Conservation (phyloP, 2,329 filamentous ascomycete genomes). For the Neonectria hederae region DNA sequence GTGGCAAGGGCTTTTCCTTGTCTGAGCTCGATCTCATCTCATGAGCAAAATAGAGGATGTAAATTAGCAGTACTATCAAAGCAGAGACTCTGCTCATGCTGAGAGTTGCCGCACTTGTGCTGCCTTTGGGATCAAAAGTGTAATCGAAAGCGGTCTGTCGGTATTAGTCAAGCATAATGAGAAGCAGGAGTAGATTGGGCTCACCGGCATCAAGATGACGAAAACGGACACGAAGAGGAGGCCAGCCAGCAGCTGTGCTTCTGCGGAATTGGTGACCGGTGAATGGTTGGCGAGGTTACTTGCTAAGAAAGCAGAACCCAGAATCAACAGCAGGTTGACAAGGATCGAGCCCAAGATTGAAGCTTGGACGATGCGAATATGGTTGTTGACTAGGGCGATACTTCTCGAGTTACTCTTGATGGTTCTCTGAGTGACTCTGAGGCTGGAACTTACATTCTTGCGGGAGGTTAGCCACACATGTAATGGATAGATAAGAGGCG, state of each 20-base stretch:
- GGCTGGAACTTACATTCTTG: conserved; percentile 47
- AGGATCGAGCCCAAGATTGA: conserved; percentile 80
- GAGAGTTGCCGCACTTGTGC: conserved; percentile 70
- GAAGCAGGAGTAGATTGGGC: neutral
- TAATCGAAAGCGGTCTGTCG: conserved; percentile 53
- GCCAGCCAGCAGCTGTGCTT: conserved; percentile 48
- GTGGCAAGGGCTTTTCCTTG: conserved; percentile 76
- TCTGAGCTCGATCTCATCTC: conserved; percentile 72
- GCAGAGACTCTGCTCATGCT: conserved; percentile 82
- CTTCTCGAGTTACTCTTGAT: conserved; percentile 49
- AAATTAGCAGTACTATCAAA: conserved; percentile 77
- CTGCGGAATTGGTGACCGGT: conserved; percentile 55
- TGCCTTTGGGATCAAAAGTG: conserved; percentile 63
- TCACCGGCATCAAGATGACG: conserved; percentile 50
- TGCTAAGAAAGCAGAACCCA: conserved; percentile 78
- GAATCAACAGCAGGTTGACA: conserved; percentile 78
- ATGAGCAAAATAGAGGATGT: conserved; percentile 78
- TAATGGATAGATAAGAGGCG: neutral
- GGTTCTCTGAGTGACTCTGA: neutral
- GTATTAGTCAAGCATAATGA: neutral
- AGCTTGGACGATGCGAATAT: conserved; percentile 80
- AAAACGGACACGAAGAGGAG: conserved; percentile 52
- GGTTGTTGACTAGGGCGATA: conserved; percentile 62
- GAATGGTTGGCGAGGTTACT: conserved; percentile 75
- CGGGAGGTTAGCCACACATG: conserved; percentile 40